A percentile compares a stretch with the other conserved stretches of the same genome.
Evolutionary conservation across 257 asterid species (phyloP).

Genomic region (Nicotiana benthamiana): DNA sequence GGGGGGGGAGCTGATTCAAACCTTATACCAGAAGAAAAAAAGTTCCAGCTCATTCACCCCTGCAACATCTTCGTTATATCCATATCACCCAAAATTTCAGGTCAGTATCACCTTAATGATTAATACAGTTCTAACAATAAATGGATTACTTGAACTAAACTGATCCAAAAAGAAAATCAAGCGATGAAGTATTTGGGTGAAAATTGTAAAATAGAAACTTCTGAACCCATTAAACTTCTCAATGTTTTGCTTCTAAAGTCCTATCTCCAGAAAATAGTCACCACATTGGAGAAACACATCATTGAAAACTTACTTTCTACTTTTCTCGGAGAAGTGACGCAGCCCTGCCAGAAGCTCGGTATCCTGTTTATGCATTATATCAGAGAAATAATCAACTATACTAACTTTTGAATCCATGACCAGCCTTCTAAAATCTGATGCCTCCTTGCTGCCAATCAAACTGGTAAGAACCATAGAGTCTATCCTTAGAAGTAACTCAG

Average conservation of each 20-base stretch:
- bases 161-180: slow-evolving; percentile 1
- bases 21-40: background rate
- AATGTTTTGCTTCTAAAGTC: background rate
- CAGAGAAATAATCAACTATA: slow-evolving; percentile 37
- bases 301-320: slow-evolving; percentile 37
- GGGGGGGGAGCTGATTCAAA: background rate
- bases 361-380: slow-evolving; percentile 34
- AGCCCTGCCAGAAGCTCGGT: slow-evolving; percentile 55
- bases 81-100: background rate
- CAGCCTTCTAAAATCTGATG: slow-evolving; percentile 58
- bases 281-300: background rate
- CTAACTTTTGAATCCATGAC: slow-evolving; percentile 44
- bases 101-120: background rate
- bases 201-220: background rate
- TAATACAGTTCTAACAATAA: background rate
- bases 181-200: background rate
- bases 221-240: background rate
- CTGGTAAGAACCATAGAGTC: slow-evolving; percentile 75
- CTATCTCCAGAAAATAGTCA: background rate
- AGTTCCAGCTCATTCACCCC: background rate
- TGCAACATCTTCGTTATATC: background rate
- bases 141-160: background rate
- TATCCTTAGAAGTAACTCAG: slow-evolving; percentile 68
- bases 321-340: slow-evolving; percentile 37
- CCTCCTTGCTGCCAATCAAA: slow-evolving; percentile 50